phyloP scores from a whole-genome alignment of 164 flowering plant genomes.

The Chloranthus sessilifolius region DNA sequence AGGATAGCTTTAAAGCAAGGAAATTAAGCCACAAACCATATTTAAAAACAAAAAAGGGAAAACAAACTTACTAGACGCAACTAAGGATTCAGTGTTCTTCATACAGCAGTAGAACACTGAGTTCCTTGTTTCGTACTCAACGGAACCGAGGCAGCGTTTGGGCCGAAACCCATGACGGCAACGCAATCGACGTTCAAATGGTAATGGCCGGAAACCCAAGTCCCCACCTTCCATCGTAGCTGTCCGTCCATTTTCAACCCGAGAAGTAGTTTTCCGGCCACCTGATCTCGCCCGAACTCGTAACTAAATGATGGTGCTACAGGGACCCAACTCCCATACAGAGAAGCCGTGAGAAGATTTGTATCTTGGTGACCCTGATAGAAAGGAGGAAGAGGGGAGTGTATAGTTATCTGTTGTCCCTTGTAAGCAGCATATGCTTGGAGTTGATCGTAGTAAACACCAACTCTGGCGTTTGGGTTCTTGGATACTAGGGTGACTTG shows the following conservation, averaged over 20 bases:
- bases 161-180: constrained; percentile 14
- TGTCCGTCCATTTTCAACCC: constrained; percentile 41
- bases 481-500: constrained; percentile 27
- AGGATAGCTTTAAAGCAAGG: no score
- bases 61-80: not conserved
- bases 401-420: constrained; percentile 23
- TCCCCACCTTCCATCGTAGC: constrained; percentile 66
- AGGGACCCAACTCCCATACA: constrained; percentile 28
- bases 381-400: constrained; percentile 24
- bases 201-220: constrained; percentile 57
- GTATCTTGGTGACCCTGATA: constrained; percentile 30
- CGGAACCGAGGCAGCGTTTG: constrained; percentile 7
- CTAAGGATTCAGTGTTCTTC: no score
- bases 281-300: constrained; percentile 47
- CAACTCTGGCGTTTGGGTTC: constrained; percentile 26
- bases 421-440: constrained; percentile 25
- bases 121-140: constrained; percentile 19
- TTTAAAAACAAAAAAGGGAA: not conserved
- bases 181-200: constrained; percentile 44
- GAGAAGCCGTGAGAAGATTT: constrained; percentile 17
- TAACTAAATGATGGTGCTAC: constrained; percentile 52
- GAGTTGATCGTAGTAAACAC: constrained; percentile 27
- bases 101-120: constrained; percentile 24
- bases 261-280: constrained; percentile 35
- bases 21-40: not conserved